Evolutionary conservation across 345 rosid genomes (phyloP).

Genomic region (Zanthoxylum bungeanum): DNA sequence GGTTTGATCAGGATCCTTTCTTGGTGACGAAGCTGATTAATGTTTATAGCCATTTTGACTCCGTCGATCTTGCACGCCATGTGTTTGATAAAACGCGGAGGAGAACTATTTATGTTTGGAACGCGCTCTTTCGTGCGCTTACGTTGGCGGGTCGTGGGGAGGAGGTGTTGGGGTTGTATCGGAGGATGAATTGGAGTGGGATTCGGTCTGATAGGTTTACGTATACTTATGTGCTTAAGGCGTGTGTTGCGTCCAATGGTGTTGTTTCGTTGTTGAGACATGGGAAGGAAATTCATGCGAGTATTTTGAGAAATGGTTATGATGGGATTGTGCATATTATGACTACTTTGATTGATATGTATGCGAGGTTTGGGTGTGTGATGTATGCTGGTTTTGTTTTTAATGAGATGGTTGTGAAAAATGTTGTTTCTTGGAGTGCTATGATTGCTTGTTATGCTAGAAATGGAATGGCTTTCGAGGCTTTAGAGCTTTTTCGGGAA

Average conservation of each 20-base stretch:
- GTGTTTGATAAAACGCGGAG: conserved; percentile 78
- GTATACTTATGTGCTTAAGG: conserved; percentile 80
- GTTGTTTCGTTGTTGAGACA: conserved; percentile 31
- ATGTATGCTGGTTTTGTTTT: conserved; percentile 56
- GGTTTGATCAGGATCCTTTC: conserved; percentile 88
- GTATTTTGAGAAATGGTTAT: conserved; percentile 58
- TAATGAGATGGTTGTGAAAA: conserved; percentile 51
- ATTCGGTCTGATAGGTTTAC: conserved; percentile 76
- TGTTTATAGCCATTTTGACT: conserved; percentile 54
- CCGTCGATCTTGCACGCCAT: conserved; percentile 55
- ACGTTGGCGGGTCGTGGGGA: conserved; percentile 68
- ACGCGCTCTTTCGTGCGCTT: conserved; percentile 79
- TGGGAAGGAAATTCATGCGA: conserved; percentile 86
- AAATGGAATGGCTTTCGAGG: conserved; percentile 61
- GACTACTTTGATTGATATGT: conserved; percentile 90
- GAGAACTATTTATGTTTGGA: conserved; percentile 83
- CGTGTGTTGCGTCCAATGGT: conserved; percentile 65
- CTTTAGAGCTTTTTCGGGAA: conserved; percentile 60
- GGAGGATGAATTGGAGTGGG: conserved; percentile 58
- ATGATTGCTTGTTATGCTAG: conserved; percentile 82
- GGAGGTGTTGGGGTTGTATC: conserved; percentile 64
- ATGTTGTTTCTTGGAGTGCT: conserved; percentile 89
- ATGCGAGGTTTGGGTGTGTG: conserved; percentile 73
- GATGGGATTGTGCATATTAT: conserved; percentile 60
- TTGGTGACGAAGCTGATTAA: conserved; percentile 87